These are phyloP conservation scores for Dorcoceras hygrometricum DNA, from an alignment of 257 asterid genomes.

Conservation along the genomic window DNA sequence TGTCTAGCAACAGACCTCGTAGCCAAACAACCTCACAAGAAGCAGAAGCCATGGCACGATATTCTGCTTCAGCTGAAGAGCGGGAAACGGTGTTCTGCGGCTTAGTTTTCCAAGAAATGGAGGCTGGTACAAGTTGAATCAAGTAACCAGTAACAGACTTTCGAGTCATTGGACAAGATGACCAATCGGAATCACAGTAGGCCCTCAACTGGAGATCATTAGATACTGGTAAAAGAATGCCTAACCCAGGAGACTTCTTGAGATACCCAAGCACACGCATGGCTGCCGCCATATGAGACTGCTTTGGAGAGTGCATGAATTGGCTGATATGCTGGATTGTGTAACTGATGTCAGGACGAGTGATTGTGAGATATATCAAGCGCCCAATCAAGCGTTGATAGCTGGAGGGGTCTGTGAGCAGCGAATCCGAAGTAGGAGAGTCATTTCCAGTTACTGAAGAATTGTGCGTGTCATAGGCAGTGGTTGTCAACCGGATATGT, in stretches of 20 bases:
- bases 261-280: not conserved
- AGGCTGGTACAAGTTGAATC: no score
- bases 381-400: not conserved
- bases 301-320: not conserved
- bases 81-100: no score
- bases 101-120: no score
- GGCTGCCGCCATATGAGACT: not conserved
- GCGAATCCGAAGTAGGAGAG: not conserved
- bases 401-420: not conserved
- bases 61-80: no score
- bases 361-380: not conserved
- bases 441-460: accelerated
- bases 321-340: not conserved
- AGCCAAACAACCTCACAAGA: no score
- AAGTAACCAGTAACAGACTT: not conserved
- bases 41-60: no score
- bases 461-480: no score
- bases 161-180: not conserved
- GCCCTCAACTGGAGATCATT: not conserved
- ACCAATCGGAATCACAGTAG: not conserved
- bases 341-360: not conserved
- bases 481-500: no score
- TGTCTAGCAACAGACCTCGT: no score
- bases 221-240: not conserved
- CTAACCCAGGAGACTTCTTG: not conserved